phyloP scores from a whole-genome alignment of 257 asterid genomes.

The Solanum ossicruentum region DNA sequence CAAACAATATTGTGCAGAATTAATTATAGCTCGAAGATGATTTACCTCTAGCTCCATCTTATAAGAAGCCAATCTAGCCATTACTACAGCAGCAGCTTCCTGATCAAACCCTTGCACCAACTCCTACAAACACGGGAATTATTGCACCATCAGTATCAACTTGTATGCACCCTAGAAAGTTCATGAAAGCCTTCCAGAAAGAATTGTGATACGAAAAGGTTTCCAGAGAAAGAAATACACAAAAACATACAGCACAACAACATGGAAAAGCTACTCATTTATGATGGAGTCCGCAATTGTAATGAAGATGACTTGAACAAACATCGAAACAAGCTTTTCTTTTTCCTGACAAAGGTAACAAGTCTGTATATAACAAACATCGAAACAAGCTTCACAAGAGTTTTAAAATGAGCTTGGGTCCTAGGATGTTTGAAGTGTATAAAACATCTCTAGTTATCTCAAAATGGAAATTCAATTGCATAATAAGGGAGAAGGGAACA shows the following conservation, averaged over 20 bases:
- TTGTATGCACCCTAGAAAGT: not conserved
- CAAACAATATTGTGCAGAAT: not conserved
- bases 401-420: not conserved
- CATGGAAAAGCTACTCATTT: not conserved
- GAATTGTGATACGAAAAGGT: not conserved
- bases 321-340: not conserved
- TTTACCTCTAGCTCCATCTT: conserved; percentile 96
- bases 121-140: conserved; percentile 37
- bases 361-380: too few species aligned
- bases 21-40: not conserved
- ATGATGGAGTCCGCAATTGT: not conserved
- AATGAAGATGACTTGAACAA: not conserved
- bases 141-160: conserved; percentile 1
- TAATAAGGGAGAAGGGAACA: not conserved
- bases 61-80: conserved; percentile 86
- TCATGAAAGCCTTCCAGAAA: not conserved
- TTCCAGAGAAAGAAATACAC: not conserved
- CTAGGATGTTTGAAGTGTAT: not conserved
- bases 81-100: conserved; percentile 89
- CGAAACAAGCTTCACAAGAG: not conserved
- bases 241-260: not conserved
- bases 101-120: conserved; percentile 94
- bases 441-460: not conserved
- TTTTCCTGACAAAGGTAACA: too few species aligned
- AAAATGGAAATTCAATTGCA: not conserved